Evolutionary conservation across 805 yeast species (phyloP).

Genomic region (Nakazawaea holstii): DNA sequence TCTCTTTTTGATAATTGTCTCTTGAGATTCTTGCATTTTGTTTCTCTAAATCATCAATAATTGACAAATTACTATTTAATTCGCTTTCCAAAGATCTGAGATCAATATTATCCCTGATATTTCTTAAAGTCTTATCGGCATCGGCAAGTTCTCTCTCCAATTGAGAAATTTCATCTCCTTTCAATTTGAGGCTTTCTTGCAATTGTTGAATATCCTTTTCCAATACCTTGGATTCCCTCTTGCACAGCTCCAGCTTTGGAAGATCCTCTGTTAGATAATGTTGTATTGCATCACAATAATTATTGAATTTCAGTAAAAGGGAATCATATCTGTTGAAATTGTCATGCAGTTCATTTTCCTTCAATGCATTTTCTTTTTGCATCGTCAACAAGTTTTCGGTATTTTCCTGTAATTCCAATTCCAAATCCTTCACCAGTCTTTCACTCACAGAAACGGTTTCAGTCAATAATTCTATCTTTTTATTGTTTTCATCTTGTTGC

Average conservation of each 20-base stretch:
- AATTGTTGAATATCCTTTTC: conserved; percentile 8
- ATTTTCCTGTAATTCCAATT: conserved; percentile 17
- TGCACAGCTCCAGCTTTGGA: not conserved
- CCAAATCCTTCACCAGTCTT: conserved; percentile 16
- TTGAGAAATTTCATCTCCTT: conserved; percentile 13
- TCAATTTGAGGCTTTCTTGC: conserved; percentile 11
- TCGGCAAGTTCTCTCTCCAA: conserved; percentile 39
- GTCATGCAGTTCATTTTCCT: not conserved
- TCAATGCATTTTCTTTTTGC: not conserved
- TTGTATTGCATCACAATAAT: not conserved
- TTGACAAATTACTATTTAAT: conserved; percentile 28
- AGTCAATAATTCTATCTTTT: conserved; percentile 20
- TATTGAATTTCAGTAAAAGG: not conserved
- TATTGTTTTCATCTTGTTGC: conserved; percentile 30
- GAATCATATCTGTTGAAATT: not conserved
- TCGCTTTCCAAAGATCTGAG: conserved; percentile 39
- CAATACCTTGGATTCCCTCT: conserved; percentile 5
- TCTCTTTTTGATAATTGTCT: conserved; percentile 54
- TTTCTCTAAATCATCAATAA: conserved; percentile 42
- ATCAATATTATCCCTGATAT: conserved; percentile 60
- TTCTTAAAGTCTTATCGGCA: conserved; percentile 55
- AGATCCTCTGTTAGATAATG: not conserved
- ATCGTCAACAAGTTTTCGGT: not conserved
- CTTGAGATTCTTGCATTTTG: conserved; percentile 56
- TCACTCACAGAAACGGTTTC: conserved; percentile 9